phyloP scores from a whole-genome alignment of 306 rosid species.

The Leucaena leucocephala region DNA sequence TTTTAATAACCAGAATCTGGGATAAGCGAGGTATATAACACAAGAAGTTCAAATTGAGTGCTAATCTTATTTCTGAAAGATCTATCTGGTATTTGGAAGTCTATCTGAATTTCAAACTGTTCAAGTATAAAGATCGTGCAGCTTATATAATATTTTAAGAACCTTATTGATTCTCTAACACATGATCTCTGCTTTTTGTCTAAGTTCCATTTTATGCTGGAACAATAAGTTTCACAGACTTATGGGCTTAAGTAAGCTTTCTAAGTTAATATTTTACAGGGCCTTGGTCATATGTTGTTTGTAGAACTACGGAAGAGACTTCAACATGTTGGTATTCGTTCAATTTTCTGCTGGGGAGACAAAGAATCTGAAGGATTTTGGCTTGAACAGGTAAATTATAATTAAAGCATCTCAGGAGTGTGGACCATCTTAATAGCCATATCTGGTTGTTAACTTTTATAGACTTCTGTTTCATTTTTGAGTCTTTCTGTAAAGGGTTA shows the following conservation, averaged over 20 bases:
- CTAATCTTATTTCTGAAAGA: conserved; percentile 19
- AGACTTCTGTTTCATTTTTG: conserved; percentile 20
- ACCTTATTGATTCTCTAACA: too few relatives aligned
- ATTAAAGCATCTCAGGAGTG: conserved; percentile 14
- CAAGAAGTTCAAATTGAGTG: not conserved
- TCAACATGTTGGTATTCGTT: conserved; percentile 72
- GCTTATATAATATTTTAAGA: conserved; percentile 27
- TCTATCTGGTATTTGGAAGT: too few relatives aligned
- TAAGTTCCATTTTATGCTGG: conserved; percentile 6
- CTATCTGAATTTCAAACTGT: not conserved
- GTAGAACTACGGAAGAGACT: conserved; percentile 71
- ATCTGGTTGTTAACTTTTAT: conserved; percentile 13
- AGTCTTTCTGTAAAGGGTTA: conserved; percentile 53
- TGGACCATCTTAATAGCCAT: conserved; percentile 23
- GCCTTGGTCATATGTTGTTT: conserved; percentile 67
- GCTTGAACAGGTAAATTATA: conserved; percentile 71
- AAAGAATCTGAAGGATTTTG: conserved; percentile 90
- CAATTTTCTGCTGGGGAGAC: conserved; percentile 94
- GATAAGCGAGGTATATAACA: not conserved
- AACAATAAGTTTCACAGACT: conserved; percentile 5
- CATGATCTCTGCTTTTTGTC: not conserved
- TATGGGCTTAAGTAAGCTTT: conserved; percentile 11
- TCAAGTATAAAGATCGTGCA: conserved; percentile 13
- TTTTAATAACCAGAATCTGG: conserved; percentile 16
- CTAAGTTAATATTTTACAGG: conserved; percentile 54